Conservation (phyloP, 2,329 filamentous ascomycete genomes). For the Thermothelomyces thermophilus region DNA sequence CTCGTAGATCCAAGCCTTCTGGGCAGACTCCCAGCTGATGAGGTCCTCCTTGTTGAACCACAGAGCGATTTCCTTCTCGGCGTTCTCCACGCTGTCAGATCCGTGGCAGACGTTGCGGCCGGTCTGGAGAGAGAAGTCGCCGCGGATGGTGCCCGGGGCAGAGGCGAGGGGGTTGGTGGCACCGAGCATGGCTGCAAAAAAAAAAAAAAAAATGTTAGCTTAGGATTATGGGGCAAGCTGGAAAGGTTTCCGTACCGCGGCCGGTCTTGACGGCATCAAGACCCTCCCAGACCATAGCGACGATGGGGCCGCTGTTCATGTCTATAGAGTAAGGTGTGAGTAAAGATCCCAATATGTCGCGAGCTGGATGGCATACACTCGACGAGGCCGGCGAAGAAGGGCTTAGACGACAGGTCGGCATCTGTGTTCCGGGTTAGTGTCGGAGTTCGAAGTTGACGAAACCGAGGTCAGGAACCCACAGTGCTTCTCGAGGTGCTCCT, state of each 20-base stretch:
- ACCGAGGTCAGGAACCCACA: constrained; percentile 44
- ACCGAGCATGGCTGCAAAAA: constrained; percentile 69
- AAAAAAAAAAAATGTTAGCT: constrained; percentile 16
- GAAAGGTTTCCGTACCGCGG: constrained; percentile 57
- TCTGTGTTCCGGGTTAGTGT: constrained; percentile 44
- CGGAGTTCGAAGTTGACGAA: constrained; percentile 9
- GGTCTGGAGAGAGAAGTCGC: constrained; percentile 68
- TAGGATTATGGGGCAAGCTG: constrained; percentile 20
- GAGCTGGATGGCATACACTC: constrained; percentile 58
- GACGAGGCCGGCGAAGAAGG: constrained; percentile 94
- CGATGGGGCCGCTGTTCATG: constrained; percentile 95
- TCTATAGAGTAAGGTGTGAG: constrained; percentile 49
- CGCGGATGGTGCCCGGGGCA: constrained; percentile 95
- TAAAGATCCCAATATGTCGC: not conserved
- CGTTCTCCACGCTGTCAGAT: constrained; percentile 96
- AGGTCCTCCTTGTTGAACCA: constrained; percentile 94
- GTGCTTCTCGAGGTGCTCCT: constrained; percentile 97
- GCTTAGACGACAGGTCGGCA: constrained; percentile 83
- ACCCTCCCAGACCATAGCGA: constrained; percentile 99
- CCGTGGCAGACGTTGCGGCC: constrained; percentile 99
- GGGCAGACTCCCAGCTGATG: constrained; percentile 73
- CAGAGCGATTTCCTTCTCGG: constrained; percentile 98
- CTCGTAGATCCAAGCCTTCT: constrained; percentile 97
- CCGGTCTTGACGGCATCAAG: constrained; percentile 98
- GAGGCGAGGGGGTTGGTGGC: constrained; percentile 98